These are phyloP conservation scores for Juglanconis juglandina DNA, from an alignment of 2,329 filamentous ascomycete genomes.

Conservation along the genomic window DNA sequence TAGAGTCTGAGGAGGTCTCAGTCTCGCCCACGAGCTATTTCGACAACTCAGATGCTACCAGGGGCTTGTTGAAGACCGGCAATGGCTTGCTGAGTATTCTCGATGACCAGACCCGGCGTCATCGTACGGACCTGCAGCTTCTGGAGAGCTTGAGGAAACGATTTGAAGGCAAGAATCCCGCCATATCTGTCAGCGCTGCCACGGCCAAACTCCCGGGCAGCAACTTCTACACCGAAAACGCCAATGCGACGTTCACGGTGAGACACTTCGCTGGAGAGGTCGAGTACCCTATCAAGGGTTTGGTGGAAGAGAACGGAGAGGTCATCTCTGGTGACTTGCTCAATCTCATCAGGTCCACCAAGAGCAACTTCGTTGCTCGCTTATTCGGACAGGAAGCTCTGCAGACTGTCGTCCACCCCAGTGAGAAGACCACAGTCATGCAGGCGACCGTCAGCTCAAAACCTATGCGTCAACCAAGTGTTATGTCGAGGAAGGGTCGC, in stretches of 20 bases:
- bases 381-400: constrained; percentile 95
- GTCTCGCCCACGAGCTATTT: constrained; percentile 95
- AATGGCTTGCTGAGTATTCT: constrained; percentile 92
- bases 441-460: constrained; percentile 96
- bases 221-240: constrained; percentile 84
- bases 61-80: constrained; percentile 83
- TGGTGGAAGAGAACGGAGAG: constrained; percentile 94
- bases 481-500: constrained; percentile 75
- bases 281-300: constrained; percentile 81
- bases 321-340: constrained; percentile 93
- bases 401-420: constrained; percentile 88
- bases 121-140: constrained; percentile 84
- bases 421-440: constrained; percentile 86
- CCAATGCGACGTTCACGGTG: constrained; percentile 78
- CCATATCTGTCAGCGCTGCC: constrained; percentile 74
- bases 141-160: constrained; percentile 87
- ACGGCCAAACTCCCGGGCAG: constrained; percentile 78
- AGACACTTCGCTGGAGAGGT: constrained; percentile 96
- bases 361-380: constrained; percentile 82
- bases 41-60: constrained; percentile 93
- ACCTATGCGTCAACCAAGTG: constrained; percentile 85
- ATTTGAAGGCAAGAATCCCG: constrained; percentile 90
- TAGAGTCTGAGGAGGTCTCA: constrained; percentile 89
- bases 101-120: constrained; percentile 89
- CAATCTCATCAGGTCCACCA: constrained; percentile 85